A percentile compares a stretch with the other conserved stretches of the same genome.
These are phyloP conservation scores for Annona cherimola DNA, from an alignment of 164 flowering plant species.

Conservation along the genomic window DNA sequence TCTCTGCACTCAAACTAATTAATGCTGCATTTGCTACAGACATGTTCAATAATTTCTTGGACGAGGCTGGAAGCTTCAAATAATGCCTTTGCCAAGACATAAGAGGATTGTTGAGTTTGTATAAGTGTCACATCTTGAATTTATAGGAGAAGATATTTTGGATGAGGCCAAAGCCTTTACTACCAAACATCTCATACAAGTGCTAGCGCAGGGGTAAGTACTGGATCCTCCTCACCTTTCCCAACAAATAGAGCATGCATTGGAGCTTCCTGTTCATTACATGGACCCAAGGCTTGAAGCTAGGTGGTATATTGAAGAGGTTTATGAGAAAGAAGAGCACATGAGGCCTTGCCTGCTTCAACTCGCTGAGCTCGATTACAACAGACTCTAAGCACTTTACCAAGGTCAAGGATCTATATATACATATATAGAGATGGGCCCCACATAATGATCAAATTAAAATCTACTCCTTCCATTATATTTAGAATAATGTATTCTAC, in stretches of 20 bases:
- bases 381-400: slow-evolving; percentile 26
- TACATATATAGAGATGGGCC: no score
- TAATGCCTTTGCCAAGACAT: slow-evolving; percentile 11
- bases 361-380: slow-evolving; percentile 35
- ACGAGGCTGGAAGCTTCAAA: slow-evolving; percentile 22
- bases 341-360: slow-evolving; percentile 21
- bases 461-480: no score
- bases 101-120: slow-evolving; percentile 25
- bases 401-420: neutral
- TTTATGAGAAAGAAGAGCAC: slow-evolving; percentile 3
- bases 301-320: slow-evolving; percentile 11
- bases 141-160: slow-evolving; percentile 41
- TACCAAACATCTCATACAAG: slow-evolving; percentile 15
- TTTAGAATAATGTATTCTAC: no score
- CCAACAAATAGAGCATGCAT: slow-evolving; percentile 15
- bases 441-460: no score
- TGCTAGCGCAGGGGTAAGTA: neutral
- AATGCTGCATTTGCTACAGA: slow-evolving; percentile 4
- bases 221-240: slow-evolving; percentile 7
- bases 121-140: slow-evolving; percentile 29
- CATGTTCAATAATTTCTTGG: slow-evolving; percentile 26
- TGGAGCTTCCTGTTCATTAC: slow-evolving; percentile 36
- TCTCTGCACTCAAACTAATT: no score
- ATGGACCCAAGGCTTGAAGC: slow-evolving; percentile 31
- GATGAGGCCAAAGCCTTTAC: slow-evolving; percentile 37